These are phyloP conservation scores for Lanmaoa rubissima DNA, from an alignment of 768 basidiomycete species.

Conservation along the genomic window DNA sequence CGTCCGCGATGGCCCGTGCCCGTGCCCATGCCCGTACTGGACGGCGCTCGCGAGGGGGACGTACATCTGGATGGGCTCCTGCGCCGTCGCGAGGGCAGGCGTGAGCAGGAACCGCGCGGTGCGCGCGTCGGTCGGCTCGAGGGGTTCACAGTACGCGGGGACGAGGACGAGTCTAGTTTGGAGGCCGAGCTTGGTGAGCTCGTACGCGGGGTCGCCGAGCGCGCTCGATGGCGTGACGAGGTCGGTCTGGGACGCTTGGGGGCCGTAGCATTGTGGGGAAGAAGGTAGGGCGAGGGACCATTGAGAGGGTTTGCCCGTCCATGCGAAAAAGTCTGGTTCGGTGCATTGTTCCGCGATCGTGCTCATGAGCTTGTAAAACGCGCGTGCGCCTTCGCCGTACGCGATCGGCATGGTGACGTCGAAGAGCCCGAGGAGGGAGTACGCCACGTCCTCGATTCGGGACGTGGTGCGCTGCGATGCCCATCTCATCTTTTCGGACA, in stretches of 20 bases:
- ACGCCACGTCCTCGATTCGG: constrained; percentile 25
- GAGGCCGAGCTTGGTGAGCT: constrained; percentile 25
- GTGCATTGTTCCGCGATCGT: constrained; percentile 17
- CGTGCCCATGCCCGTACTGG: background rate
- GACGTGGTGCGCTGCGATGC: constrained; percentile 21
- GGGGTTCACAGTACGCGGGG: constrained; percentile 21
- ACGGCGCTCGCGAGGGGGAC: constrained; percentile 1
- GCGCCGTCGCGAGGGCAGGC: constrained; percentile 12
- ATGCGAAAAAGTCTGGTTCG: constrained; percentile 23
- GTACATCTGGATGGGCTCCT: constrained; percentile 23
- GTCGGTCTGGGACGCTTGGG: constrained; percentile 11
- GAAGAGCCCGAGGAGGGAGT: constrained; percentile 25
- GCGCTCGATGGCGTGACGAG: constrained; percentile 4
- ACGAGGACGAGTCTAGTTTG: constrained; percentile 17
- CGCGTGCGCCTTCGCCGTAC: constrained; percentile 24
- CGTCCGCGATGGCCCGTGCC: constrained; percentile 3
- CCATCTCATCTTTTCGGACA: constrained; percentile 28
- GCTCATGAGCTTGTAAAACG: constrained; percentile 22
- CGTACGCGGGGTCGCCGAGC: constrained; percentile 23
- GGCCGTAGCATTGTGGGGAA: constrained; percentile 19
- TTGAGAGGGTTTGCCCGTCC: constrained; percentile 21
- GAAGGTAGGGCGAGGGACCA: constrained; percentile 26
- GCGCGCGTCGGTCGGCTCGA: constrained; percentile 16
- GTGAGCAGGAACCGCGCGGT: constrained; percentile 19
- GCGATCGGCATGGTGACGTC: constrained; percentile 22